phyloP scores from a whole-genome alignment of 495 filamentous ascomycete species.

The Wilcoxina mikolae region DNA sequence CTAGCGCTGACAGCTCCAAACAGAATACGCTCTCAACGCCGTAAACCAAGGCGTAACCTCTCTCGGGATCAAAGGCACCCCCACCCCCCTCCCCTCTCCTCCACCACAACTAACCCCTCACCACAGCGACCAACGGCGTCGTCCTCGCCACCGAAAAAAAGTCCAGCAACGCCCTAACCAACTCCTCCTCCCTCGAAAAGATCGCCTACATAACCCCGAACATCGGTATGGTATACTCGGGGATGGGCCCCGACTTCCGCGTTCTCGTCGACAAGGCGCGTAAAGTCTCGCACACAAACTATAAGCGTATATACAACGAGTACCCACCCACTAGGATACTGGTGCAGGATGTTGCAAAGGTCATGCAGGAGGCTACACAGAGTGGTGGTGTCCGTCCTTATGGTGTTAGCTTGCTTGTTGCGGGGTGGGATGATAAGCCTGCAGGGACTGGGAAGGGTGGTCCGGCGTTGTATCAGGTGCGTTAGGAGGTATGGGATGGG shows the following conservation, averaged over 20 bases:
- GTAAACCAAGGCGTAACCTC: constrained; percentile 98
- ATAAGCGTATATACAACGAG: constrained; percentile 99
- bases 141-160: constrained; percentile 99
- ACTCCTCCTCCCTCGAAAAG: constrained; percentile 88
- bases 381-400: constrained; percentile 96
- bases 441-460: constrained; percentile 91
- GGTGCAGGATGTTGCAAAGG: constrained; percentile 92
- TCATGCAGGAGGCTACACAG: constrained; percentile 98
- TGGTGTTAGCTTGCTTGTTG: constrained; percentile 85
- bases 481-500: not conserved
- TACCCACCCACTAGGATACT: constrained; percentile 97
- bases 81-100: not conserved
- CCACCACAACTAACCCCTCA: constrained; percentile 10
- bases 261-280: constrained; percentile 94
- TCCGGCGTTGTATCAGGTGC: constrained; percentile 77
- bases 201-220: constrained; percentile 95
- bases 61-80: constrained; percentile 86
- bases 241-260: constrained; percentile 97
- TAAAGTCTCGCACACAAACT: constrained; percentile 96
- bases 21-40: constrained; percentile 98
- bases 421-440: constrained; percentile 98
- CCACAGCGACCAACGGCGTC: constrained; percentile 86
- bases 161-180: constrained; percentile 90
- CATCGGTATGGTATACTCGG: constrained; percentile 99
- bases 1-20: constrained; percentile 24